Evolutionary conservation across 768 basidiomycete species (phyloP), one percentile per base, ranked within the genome.

Genomic region (Chalciporus piperatus): DNA sequence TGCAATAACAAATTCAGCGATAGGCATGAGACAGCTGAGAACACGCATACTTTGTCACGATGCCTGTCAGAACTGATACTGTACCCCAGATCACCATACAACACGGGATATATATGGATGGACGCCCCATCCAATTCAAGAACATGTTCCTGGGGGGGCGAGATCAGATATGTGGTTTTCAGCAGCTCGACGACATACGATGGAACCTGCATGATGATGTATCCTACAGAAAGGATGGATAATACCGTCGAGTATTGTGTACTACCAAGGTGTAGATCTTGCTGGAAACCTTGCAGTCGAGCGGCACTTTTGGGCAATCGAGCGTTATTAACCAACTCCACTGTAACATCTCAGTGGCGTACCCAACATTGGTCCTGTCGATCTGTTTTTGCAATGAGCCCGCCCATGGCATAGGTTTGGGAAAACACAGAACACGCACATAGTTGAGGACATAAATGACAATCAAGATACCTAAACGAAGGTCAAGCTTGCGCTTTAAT

Each of bases 31-130:
- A 30, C 6, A 5, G 12, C 12, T 30, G 12, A 30, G 12, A 4
- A 30, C 9, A 30, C 8, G 6, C 8, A 12, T 3, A 30, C 28
- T 7, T 30, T 8, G 3, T 30, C 12, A 5, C 6, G 28, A 30
- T 12, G 6, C 74, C 76, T 23, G 74, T 77, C 0, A 74, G 59
- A 16, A 59, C 53, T 0, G 70, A 72, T 43, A 76, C 69, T 3
- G 58, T 49, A 5, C 74, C 74, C 72, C 73, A 74, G 16, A 72
- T 51, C 22, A 60, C 40, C 45, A 66, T 65, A 22, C 61, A 64
- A 19, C 43, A n/a, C 17, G 65, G 56, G 37, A 68, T 53, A 43
- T 60, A 65, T 3, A 66, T 33, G 20, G 65, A 61, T 12, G 69
- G 70, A 41, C 60, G 61, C 13, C 59, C 64, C 16, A 68, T 59